Evolutionary conservation across 345 rosid genomes (phyloP), one percentile per base, ranked within the genome.

Genomic region (Brassica carinata): DNA sequence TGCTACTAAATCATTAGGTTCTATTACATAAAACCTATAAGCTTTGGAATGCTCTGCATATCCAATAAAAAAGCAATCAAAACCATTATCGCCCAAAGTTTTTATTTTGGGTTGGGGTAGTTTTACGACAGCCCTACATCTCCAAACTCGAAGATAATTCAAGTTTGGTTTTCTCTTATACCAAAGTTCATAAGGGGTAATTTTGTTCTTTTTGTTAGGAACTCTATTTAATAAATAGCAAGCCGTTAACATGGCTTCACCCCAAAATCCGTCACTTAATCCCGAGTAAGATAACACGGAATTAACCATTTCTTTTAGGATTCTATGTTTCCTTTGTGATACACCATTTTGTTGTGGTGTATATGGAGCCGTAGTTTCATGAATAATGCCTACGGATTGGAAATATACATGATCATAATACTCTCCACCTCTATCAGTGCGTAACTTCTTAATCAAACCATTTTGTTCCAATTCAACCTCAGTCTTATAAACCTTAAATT

Each of bases 171-270:
- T 45, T 61, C 31, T 63, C 48, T 43, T 64, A 27, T 63, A 27
- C 77, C 77, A 43, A 73, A 73, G 61, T 1, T 73, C 61, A 63
- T 63, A 61, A 8, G 14, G 51, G 51, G 51, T 64, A 48, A 10
- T 3, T 3, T 74, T 64, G 5, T 43, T 74, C 58, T 7, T 63
- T 74, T 63, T 29, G 4, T 72, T 72, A 72, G 66, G 13, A 23
- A 23, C 26, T 23, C 1, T 23, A 23, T 23, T 23, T 23, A 0
- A 23, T 23, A 23, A 62, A 26, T 73, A 62, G 7, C 69, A 62
- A 63, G 61, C n/a, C 10, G 11, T 43, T 1, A 63, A 63, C 61
- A 73, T 62, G 69, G 43, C 69, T 43, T 63, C 61, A n/a, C 59
- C 30, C 69, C 61, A 73, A 40, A 73, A 73, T 73, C 13, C 5